Evolutionary conservation across 176 grass and related monocot genomes (phyloP).

Genomic region (Avena atlantica): DNA sequence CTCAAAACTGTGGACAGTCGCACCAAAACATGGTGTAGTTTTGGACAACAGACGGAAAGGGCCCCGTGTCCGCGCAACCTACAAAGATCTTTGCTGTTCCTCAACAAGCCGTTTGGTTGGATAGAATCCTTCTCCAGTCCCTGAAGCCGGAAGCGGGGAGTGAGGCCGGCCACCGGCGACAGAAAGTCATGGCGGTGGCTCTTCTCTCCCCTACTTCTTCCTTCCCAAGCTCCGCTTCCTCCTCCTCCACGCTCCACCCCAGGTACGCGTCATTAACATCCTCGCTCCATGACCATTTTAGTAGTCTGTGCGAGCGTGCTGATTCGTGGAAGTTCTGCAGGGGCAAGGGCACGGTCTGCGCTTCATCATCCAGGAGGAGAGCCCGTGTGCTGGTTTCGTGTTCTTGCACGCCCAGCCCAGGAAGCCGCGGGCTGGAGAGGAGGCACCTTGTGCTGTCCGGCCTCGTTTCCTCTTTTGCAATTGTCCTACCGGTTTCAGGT

Average conservation of each 20-base stretch:
- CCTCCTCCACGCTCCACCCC: slow-evolving; percentile 21
- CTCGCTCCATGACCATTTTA: neutral
- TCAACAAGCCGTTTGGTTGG: slow-evolving; percentile 22
- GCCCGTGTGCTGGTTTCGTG: slow-evolving; percentile 37
- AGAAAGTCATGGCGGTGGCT: slow-evolving; percentile 44
- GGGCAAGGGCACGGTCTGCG: slow-evolving; percentile 4
- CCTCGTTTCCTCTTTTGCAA: slow-evolving; percentile 56
- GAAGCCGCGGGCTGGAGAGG: slow-evolving; percentile 53
- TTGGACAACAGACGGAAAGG: neutral
- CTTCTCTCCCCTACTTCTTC: slow-evolving; percentile 50
- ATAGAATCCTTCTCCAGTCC: slow-evolving; percentile 33
- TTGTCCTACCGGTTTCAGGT: slow-evolving; percentile 63
- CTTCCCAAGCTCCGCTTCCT: slow-evolving; percentile 28
- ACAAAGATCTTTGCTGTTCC: slow-evolving; percentile 22
- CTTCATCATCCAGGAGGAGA: slow-evolving; percentile 6
- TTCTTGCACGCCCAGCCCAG: slow-evolving; percentile 32
- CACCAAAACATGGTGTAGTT: neutral
- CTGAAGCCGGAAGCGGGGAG: slow-evolving; percentile 25
- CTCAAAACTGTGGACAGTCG: neutral
- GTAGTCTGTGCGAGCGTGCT: neutral
- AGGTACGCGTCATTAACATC: slow-evolving; percentile 13
- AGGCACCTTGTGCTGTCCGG: slow-evolving; percentile 70
- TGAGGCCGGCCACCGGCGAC: slow-evolving; percentile 15
- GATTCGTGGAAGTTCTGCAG: slow-evolving; percentile 13
- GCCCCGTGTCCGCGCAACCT: neutral